Base-by-base conservation (phyloP, 257 asterid genomes). In the Cinchona pubescens region DNA sequence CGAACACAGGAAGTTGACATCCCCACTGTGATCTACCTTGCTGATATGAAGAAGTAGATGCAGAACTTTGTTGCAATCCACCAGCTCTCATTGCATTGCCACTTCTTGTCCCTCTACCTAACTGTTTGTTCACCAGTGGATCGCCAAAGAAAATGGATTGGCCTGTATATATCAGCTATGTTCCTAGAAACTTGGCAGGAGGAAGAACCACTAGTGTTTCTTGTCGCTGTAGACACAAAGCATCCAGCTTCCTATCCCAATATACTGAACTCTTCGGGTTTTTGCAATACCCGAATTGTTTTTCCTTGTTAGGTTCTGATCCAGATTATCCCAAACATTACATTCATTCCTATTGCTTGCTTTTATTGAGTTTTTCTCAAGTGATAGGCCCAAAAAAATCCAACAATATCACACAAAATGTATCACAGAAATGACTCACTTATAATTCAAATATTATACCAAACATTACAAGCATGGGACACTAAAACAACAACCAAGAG, bases 1-100 rank as follows among this genome's bases (percentile, higher is more conserved):
- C 97, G 79, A 91, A 93, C 14, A 93, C 97, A 45, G 98, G 98
- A 67, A 93, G 96, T 85, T 93, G 98, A 40, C 97, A 96, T 38
- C 94, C 98, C 51, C 96, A 85, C 88, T 88, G 96, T 55, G 92
- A 76, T 81, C 97, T 83, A 48, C 96, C 96, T 82, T 90, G 96
- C 88, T 89, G 93, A 77, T 89, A n/a, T n/a, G n/a, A 86, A 77
- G 85, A 89, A 83, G 88, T 85, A 2, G 88, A 80, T 14, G 83
- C 79, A n/a, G 89, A 79, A 78, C 85, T 83, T 69, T 87, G 76
- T 64, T 83, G 90, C 1, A 81, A 75, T 38, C 84, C 86, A n/a
- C n/a, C n/a, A 21, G 56, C 58, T 0, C 77, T 62, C 21, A 49
- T 23, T 21, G 83, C 67, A 74, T 80, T 66, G 40, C 88, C 85